phyloP scores from a whole-genome alignment of 2,329 filamentous ascomycete species.

The Sporothrix dimorphospora region DNA sequence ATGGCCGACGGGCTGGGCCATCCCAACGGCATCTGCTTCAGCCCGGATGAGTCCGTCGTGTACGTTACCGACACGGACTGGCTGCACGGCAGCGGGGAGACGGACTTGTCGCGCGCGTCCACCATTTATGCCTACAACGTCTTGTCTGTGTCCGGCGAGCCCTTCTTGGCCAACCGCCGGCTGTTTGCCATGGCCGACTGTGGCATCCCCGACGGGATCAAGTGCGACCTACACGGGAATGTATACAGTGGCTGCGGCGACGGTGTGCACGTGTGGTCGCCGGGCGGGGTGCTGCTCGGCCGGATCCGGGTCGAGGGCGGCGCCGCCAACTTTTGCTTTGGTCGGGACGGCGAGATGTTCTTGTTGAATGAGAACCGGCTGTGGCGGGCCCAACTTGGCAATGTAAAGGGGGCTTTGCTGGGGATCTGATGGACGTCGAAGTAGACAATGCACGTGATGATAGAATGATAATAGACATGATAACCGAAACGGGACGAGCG shows the following conservation, averaged over 20 bases:
- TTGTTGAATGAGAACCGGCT: slow-evolving; percentile 51
- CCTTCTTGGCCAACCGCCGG: slow-evolving; percentile 52
- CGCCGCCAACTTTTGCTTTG: slow-evolving; percentile 52
- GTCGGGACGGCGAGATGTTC: slow-evolving; percentile 48
- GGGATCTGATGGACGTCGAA: too few species aligned
- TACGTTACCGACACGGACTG: slow-evolving; percentile 50
- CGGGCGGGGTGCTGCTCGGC: slow-evolving; percentile 50
- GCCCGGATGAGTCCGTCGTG: slow-evolving; percentile 43
- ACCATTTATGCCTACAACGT: slow-evolving; percentile 50
- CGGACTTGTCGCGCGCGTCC: slow-evolving; percentile 38
- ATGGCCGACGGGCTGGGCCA: slow-evolving; percentile 52
- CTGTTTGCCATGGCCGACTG: slow-evolving; percentile 55
- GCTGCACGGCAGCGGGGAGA: slow-evolving; percentile 38
- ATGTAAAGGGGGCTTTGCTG: slow-evolving; percentile 26
- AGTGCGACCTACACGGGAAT: slow-evolving; percentile 49
- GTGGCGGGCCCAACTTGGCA: slow-evolving; percentile 40
- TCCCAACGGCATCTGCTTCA: slow-evolving; percentile 49
- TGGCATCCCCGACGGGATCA: slow-evolving; percentile 50
- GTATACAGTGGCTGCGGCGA: slow-evolving; percentile 54
- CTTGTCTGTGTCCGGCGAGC: slow-evolving; percentile 42
- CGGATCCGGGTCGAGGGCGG: slow-evolving; percentile 46
- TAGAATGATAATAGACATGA: too few species aligned
- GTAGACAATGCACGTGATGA: too few species aligned
- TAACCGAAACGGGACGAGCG: too few species aligned
- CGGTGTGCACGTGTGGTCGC: slow-evolving; percentile 53